Conservation (phyloP, 1,284 basidiomycete species). For the Neonothopanus nambi region DNA sequence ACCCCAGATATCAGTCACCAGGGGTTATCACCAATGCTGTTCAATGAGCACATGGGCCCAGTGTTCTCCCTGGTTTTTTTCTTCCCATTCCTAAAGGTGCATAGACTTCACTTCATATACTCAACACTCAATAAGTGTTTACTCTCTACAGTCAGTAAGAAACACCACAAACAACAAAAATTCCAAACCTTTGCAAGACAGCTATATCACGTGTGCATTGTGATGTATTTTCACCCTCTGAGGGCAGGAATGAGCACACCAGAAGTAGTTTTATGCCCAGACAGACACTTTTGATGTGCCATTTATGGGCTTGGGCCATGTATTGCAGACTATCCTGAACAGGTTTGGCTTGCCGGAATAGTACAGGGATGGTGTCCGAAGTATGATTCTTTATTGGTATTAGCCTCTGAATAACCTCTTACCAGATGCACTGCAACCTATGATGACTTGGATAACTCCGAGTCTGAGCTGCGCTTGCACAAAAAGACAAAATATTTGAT, state of each 20-base stretch:
- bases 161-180: slow-evolving; percentile 19
- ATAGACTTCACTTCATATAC: not conserved
- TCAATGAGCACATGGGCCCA: slow-evolving; percentile 22
- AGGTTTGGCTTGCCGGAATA: slow-evolving; percentile 18
- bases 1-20: slow-evolving; percentile 29
- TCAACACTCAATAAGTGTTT: not conserved
- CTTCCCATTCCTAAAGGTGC: slow-evolving; percentile 29
- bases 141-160: slow-evolving; percentile 18
- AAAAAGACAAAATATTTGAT: too few relatives aligned
- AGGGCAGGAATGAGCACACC: slow-evolving; percentile 15
- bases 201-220: slow-evolving; percentile 19
- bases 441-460: too few relatives aligned
- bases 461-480: too few relatives aligned
- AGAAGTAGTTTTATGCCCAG: too few relatives aligned
- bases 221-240: slow-evolving; percentile 13
- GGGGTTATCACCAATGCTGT: slow-evolving; percentile 26
- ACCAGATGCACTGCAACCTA: too few relatives aligned
- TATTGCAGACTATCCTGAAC: slow-evolving; percentile 23
- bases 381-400: too few relatives aligned
- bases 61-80: slow-evolving; percentile 23
- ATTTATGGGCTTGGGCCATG: slow-evolving; percentile 18
- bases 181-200: slow-evolving; percentile 23
- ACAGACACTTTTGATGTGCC: too few relatives aligned
- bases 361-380: slow-evolving; percentile 22
- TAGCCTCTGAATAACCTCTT: too few relatives aligned